Percentiles rank a stretch among this genome's conserved stretches.
Evolutionary conservation across 768 basidiomycete species (phyloP).

Genomic region (Macrolepiota albuminosa): DNA sequence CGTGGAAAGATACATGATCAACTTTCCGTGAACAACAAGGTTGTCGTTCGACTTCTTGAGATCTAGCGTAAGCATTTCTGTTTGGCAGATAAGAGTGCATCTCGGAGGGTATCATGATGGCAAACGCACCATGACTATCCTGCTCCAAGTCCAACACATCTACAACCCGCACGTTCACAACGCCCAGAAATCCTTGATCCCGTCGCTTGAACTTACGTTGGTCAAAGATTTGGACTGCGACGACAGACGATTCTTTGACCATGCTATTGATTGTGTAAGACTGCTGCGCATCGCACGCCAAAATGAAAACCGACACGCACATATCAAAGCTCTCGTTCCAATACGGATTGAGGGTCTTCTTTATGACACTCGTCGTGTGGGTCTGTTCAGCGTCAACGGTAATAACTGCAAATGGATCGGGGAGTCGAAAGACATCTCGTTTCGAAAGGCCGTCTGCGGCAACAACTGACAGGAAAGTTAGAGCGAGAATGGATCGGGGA

Average conservation of each 20-base stretch:
- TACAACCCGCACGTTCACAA: slow-evolving; percentile 90
- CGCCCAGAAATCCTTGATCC: slow-evolving; percentile 97
- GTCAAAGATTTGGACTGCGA: slow-evolving; percentile 98
- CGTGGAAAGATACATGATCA: slow-evolving; percentile 94
- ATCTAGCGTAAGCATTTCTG: slow-evolving; percentile 96
- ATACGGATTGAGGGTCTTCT: slow-evolving; percentile 91
- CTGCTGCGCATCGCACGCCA: background rate
- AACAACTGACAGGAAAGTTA: slow-evolving; percentile 55
- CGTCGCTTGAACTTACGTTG: slow-evolving; percentile 98
- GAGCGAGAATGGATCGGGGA: slow-evolving; percentile 78
- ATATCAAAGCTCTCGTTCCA: slow-evolving; percentile 99
- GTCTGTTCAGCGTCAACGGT: slow-evolving; percentile 98
- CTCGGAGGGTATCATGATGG: background rate
- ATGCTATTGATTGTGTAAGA: slow-evolving; percentile 43
- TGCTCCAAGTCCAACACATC: slow-evolving; percentile 89
- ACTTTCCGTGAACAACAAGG: slow-evolving; percentile 94
- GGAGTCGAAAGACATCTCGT: slow-evolving; percentile 93
- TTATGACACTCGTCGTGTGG: slow-evolving; percentile 94
- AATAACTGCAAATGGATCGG: slow-evolving; percentile 97
- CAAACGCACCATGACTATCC: slow-evolving; percentile 83
- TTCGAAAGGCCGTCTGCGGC: slow-evolving; percentile 93
- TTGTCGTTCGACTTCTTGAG: slow-evolving; percentile 99
- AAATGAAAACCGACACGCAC: slow-evolving; percentile 38
- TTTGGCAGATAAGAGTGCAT: slow-evolving; percentile 7
- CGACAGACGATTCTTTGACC: slow-evolving; percentile 96